Evolutionary conservation across 2,329 filamentous ascomycete species (phyloP), one percentile per base, ranked within the genome.

Genomic region (Raffaelea deltoideospora): DNA sequence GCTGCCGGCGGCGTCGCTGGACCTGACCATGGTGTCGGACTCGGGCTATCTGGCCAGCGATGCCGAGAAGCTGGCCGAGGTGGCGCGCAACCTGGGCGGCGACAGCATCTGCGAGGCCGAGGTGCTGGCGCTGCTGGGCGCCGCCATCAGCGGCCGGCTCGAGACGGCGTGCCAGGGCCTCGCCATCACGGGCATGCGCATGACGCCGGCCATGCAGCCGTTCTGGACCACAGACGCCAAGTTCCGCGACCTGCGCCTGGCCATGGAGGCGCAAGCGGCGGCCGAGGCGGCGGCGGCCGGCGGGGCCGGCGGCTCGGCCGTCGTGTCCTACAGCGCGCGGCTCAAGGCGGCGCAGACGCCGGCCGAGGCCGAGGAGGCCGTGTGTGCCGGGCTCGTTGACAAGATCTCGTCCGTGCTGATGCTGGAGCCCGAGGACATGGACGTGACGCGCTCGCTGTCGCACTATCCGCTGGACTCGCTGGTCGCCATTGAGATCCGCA

Each of bases 161-260:
- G 35, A 35, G 20, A 23, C 28, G 32, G 37, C 40, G 26, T 45
- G 44, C 47, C 56, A 60, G 34, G 56, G 53, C 23, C 67, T 72
- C 44, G 59, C 57, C 23, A 65, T 72, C 39, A 72, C 67, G 0
- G 69, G 69, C 2, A 58, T 72, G 47, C 56, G 59, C 33, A 60
- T 71, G 38, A 61, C 57, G 21, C 55, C 56, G 14, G 50, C 53
- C 3, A 53, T 56, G 43, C 51, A 60, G 40, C 65, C 65, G 0
- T 72, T 68, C 52, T 73, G 67, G 60, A 61, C 60, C 4, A 45
- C 52, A 3, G 69, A 74, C 35, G 63, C 61, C 37, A 71, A 68
- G 47, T 72, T 72, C 51, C 60, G 60, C 37, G 53, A 60, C 23
- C 54, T 72, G 13, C 59, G 60, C 9, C 50, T 41, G 40, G 52